These are phyloP conservation scores for Lithospermum erythrorhizon DNA, from an alignment of 257 asterid genomes.

Conservation along the genomic window DNA sequence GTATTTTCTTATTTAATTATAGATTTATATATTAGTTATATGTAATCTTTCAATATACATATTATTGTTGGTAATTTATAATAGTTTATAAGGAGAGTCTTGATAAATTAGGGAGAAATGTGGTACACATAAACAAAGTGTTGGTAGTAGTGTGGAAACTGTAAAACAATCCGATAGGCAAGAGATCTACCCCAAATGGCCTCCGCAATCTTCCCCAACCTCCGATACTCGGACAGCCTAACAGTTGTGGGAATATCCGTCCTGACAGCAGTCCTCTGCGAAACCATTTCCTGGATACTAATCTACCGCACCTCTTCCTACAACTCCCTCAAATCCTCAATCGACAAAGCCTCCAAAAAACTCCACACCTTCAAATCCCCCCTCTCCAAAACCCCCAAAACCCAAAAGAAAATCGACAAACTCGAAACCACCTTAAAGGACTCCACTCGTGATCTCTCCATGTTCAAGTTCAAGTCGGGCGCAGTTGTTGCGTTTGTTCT, in stretches of 20 bases:
- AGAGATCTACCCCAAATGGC: slow-evolving; percentile 51
- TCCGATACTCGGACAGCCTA: slow-evolving; percentile 61
- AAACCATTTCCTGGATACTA: slow-evolving; percentile 82
- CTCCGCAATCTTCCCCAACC: slow-evolving; percentile 34
- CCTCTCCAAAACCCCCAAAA: slow-evolving; percentile 46
- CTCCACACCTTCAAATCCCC: slow-evolving; percentile 81
- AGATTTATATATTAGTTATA: too few relatives aligned
- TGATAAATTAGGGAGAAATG: too few relatives aligned
- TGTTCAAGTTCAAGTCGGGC: slow-evolving; percentile 92
- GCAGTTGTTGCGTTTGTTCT: slow-evolving; percentile 79
- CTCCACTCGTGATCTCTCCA: slow-evolving; percentile 77
- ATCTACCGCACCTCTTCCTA: slow-evolving; percentile 89
- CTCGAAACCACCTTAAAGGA: slow-evolving; percentile 79
- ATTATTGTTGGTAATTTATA: too few relatives aligned
- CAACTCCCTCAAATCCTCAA: slow-evolving; percentile 83
- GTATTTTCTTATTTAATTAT: too few relatives aligned
- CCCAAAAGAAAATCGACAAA: slow-evolving; percentile 84
- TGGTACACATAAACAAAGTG: too few relatives aligned
- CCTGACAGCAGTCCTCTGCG: slow-evolving; percentile 79
- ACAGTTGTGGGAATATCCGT: slow-evolving; percentile 64
- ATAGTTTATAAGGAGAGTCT: too few relatives aligned
- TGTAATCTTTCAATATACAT: too few relatives aligned
- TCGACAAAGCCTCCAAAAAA: slow-evolving; percentile 94
- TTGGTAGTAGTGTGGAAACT: too few relatives aligned
- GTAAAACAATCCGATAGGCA: too few relatives aligned